Evolutionary conservation across 202 grass and related monocot genomes (phyloP), one percentile per base, ranked within the genome.

Genomic region (Zoysia matrella): DNA sequence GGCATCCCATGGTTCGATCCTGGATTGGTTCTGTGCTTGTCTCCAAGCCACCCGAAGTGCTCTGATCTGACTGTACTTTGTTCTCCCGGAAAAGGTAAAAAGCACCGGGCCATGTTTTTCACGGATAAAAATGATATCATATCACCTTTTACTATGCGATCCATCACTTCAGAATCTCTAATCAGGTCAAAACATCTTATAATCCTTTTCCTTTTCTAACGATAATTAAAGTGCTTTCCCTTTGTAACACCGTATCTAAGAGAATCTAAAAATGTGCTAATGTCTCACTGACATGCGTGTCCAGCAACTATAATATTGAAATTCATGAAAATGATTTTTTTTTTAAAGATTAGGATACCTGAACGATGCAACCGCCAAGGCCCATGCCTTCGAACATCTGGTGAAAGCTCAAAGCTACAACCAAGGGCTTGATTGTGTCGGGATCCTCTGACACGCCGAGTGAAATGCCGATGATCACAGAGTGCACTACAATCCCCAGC

Each of bases 401-500:
- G 30, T 36, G 30, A 36, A 36, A 36, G 30, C 30, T 36, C 30
- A 36, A 36, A 36, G 30, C 30, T 36, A 36, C 30, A 36, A 93
- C 88, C 2, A 93, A 52, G 4, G 91, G 91, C 42, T 75, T 86
- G 58, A 93, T 93, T 5, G 83, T 83, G 7, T 72, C 42, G 0
- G 88, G 82, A 0, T 67, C 54, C 2, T 91, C 48, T 0, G 91
- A 90, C 0, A 85, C 75, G 1, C 91, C 91, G 1, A 93, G 60
- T 0, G 91, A 91, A 52, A 93, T 85, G 69, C 88, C 91, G 11
- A 93, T 86, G 51, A 93, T 86, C 88, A 93, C 91, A 0, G 91
- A 93, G 41, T 91, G 91, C 16, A 93, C 91, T 18, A 93, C 82
- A 0, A 93, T 90, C 0, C 91, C 91, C 11, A 91, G 41, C 74